A percentile compares a stretch with the other conserved stretches of the same genome.
These are phyloP conservation scores for Fusarium annulatum DNA, from an alignment of 2,329 filamentous ascomycete species.

Conservation along the genomic window DNA sequence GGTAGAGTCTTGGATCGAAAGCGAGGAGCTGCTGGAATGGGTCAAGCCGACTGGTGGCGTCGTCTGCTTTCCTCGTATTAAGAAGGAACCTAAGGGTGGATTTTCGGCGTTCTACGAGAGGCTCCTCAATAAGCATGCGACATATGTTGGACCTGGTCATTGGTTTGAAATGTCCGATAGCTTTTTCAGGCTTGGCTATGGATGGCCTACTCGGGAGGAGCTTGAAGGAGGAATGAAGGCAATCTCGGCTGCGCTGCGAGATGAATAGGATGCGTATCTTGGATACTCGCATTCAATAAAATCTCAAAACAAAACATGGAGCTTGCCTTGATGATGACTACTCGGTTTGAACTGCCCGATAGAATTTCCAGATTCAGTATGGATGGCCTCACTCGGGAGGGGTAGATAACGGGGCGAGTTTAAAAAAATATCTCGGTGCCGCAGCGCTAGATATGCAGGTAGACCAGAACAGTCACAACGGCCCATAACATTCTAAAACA, in stretches of 20 bases:
- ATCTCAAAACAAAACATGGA: rapidly evolving
- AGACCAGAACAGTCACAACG: not conserved
- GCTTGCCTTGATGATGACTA: rapidly evolving
- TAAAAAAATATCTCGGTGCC: not conserved
- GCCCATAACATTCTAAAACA: not conserved
- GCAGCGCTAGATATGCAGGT: not conserved
- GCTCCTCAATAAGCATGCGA: not conserved
- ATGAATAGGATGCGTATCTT: not conserved
- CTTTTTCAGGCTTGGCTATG: not conserved
- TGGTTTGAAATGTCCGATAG: not conserved
- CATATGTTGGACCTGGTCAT: constrained; percentile 1
- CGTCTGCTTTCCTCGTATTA: not conserved
- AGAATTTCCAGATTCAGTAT: not conserved
- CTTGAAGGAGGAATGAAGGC: not conserved
- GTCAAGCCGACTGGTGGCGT: constrained; percentile 1
- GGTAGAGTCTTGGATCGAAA: not conserved
- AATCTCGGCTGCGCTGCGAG: not conserved
- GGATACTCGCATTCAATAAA: rapidly evolving
- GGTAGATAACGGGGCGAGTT: not conserved
- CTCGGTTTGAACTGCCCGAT: not conserved
- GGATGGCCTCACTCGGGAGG: not conserved
- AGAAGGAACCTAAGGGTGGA: not conserved
- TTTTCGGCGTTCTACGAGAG: not conserved
- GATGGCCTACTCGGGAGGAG: not conserved
- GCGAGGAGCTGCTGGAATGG: constrained; percentile 1